Evolutionary conservation across 2,329 filamentous ascomycete genomes (phyloP), one percentile per base, ranked within the genome.

Genomic region (Allantophomopsis lycopodina): DNA sequence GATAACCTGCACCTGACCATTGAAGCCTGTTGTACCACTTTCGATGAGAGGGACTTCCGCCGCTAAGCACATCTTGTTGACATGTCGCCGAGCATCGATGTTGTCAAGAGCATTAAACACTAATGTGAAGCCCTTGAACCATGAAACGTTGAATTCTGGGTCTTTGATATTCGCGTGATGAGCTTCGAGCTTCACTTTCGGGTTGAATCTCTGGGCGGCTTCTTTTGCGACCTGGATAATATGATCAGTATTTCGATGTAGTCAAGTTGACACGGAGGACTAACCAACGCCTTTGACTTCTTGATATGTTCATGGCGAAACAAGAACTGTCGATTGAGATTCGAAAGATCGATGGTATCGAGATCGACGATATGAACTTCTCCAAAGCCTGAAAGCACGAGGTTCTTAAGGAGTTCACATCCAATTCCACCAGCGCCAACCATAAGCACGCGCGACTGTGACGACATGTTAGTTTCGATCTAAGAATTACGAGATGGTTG

Each of bases 71-170:
- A 98, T 96, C 58, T 80, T 83, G 59, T 98, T 98, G 47, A 96
- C 91, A 66, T 96, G 88, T 38, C 89, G 77, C 48, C 91, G 72
- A 16, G 91, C 91, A 42, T 95, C 88, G 20, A 98, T 68, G 50
- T 98, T 98, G 61, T 98, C 91, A 32, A 98, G 71, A 38, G 91
- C 91, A 60, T 98, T 98, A 69, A 98, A 96, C 7, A 95, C 88
- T 18, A 96, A 64, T 37, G 71, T 69, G 57, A 96, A 98, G 7
- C 67, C 61, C 49, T 75, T 70, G 56, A 95, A 98, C 84, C 89
- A 98, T 37, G 80, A 74, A 40, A 94, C 74, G 50, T 82, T 83
- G 64, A 96, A 98, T 46, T 82, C 70, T 6, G 69, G 53, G 46
- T 96, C 88, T 60, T 94, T 96, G 63, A 98, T 95, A 55, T 96